Evolutionary conservation across 257 asterid genomes (phyloP).

Genomic region (Marsdenia floribunda): DNA sequence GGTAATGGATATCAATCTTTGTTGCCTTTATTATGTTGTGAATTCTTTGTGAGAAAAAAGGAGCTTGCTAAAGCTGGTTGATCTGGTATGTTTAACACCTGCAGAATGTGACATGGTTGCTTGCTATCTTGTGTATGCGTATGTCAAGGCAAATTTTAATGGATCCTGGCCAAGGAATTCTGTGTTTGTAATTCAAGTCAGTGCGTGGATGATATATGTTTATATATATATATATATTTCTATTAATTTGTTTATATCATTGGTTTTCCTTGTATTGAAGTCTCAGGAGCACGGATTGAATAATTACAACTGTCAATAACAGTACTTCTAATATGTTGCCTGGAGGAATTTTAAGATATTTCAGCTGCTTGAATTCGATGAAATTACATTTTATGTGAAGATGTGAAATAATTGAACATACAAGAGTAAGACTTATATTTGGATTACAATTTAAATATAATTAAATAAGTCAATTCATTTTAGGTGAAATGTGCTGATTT

Average conservation of each 20-base stretch:
- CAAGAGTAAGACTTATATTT: conserved; percentile 13
- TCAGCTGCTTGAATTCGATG: conserved; percentile 29
- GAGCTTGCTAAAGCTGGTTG: not conserved
- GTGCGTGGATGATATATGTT: not conserved
- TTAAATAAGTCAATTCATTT: no score
- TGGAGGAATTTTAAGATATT: conserved; percentile 21
- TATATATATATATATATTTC: no score
- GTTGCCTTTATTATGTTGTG: not conserved
- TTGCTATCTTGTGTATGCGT: not conserved
- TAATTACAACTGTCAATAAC: conserved; percentile 15
- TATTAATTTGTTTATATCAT: not conserved
- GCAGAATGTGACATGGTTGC: not conserved
- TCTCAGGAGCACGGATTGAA: conserved; percentile 39
- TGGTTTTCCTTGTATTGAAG: conserved; percentile 21
- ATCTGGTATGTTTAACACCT: not conserved
- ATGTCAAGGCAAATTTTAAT: not conserved
- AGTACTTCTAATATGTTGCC: conserved; percentile 26
- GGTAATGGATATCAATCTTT: not conserved
- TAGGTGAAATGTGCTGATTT: no score
- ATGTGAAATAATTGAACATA: conserved; percentile 29
- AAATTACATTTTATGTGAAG: conserved; percentile 25
- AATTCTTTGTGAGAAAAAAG: not conserved
- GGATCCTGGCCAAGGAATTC: no score
- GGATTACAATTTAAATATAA: no score
- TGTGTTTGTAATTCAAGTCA: not conserved